Evolutionary conservation across 2,329 filamentous ascomycete genomes (phyloP).

Genomic region (Botrytis porri): DNA sequence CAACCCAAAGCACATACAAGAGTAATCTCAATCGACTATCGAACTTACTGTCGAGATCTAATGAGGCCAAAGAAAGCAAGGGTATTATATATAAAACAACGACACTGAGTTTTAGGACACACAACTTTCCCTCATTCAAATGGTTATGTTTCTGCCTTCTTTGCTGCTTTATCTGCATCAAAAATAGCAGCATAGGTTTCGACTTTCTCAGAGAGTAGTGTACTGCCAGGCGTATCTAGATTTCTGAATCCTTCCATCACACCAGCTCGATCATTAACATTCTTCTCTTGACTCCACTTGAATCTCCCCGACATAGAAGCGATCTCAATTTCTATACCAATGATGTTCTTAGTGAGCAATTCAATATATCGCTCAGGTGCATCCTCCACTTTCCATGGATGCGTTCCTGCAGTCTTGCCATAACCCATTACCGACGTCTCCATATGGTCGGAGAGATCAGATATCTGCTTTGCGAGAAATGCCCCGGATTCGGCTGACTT

Average conservation of each 20-base stretch:
- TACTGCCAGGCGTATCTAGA: constrained; percentile 32
- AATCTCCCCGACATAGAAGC: constrained; percentile 57
- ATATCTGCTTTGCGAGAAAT: constrained; percentile 52
- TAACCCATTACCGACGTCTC: constrained; percentile 58
- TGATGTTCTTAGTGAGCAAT: constrained; percentile 55
- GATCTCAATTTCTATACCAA: constrained; percentile 59
- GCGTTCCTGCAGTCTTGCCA: constrained; percentile 39
- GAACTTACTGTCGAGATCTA: neutral
- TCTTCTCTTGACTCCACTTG: constrained; percentile 65
- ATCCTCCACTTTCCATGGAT: constrained; percentile 55
- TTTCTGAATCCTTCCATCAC: constrained; percentile 54
- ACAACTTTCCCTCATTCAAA: too few species aligned
- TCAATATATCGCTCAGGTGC: constrained; percentile 56
- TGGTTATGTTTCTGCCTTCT: neutral
- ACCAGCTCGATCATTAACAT: constrained; percentile 51
- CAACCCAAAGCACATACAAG: neutral
- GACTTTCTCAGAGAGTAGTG: constrained; percentile 1
- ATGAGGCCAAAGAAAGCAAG: neutral
- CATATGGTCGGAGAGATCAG: constrained; percentile 49
- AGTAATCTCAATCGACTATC: neutral
- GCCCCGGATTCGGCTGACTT: constrained; percentile 43
- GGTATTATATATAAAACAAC: neutral
- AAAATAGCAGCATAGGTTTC: neutral
- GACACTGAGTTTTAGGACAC: neutral
- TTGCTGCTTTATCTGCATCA: constrained; percentile 16